Conservation (phyloP, 2,329 filamentous ascomycete genomes). For the Elsinoe necatrix region DNA sequence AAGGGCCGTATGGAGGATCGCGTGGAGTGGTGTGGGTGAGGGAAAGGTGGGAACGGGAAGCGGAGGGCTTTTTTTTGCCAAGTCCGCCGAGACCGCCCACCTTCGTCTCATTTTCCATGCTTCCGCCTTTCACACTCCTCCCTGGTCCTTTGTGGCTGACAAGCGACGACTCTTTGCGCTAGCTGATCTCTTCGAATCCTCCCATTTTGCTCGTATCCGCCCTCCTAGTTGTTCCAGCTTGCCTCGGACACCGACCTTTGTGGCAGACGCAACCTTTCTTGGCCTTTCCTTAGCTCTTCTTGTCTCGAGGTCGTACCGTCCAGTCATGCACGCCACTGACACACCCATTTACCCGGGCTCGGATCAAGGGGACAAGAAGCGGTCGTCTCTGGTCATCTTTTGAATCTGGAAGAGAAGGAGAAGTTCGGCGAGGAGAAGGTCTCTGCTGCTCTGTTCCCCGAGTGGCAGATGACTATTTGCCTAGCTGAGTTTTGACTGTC, state of each 20-base stretch:
- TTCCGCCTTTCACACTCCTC: neutral
- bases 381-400: neutral
- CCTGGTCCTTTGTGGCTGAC: neutral
- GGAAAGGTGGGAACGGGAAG: neutral
- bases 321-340: neutral
- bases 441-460: neutral
- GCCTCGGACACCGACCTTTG: slow-evolving; percentile 10
- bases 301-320: neutral
- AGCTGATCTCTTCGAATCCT: neutral
- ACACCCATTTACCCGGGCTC: slow-evolving; percentile 9
- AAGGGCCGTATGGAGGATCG: neutral
- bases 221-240: neutral
- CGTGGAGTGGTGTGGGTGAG: neutral
- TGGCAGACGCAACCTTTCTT: slow-evolving; percentile 8
- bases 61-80: neutral
- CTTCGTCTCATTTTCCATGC: slow-evolving; percentile 2
- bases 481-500: neutral
- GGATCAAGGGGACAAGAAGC: slow-evolving; percentile 11
- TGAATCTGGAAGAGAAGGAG: neutral
- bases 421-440: too few species aligned
- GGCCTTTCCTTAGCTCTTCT: slow-evolving; percentile 2
- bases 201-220: neutral
- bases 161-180: neutral
- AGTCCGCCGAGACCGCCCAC: slow-evolving; percentile 1
- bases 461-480: neutral